Percentiles rank a stretch among this genome's conserved stretches.
phyloP scores from a whole-genome alignment of 106 monocot species.

The Apostasia shenzhenica region DNA sequence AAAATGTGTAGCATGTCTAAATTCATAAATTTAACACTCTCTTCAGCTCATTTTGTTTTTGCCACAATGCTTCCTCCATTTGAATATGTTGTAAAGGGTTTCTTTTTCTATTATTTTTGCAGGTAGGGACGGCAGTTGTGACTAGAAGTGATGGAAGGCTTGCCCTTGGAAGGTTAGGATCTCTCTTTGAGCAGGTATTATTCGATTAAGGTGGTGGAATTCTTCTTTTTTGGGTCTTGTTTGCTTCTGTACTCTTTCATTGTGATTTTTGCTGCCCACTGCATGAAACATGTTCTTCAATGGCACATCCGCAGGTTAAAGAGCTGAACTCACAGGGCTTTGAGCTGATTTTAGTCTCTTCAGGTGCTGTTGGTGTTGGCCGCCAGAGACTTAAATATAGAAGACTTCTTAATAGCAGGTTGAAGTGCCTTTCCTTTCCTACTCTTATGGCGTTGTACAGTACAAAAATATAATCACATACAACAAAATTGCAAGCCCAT shows the following conservation, averaged over 20 bases:
- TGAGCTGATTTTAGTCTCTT: conserved; percentile 76
- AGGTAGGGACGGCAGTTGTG: conserved; percentile 17
- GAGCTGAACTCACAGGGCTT: conserved; percentile 59
- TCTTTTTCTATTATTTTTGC: not conserved
- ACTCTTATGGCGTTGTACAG: too few species aligned
- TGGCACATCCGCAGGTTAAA: conserved; percentile 41
- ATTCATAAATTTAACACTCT: not conserved
- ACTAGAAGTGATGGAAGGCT: conserved; percentile 12
- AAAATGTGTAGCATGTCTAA: too few species aligned
- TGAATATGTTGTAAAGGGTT: not conserved
- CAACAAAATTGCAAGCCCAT: not conserved
- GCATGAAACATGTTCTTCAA: not conserved
- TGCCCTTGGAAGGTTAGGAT: conserved; percentile 12
- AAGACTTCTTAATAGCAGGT: conserved; percentile 81
- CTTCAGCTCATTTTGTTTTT: not conserved
- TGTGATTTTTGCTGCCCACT: not conserved
- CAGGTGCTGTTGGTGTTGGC: conserved; percentile 83
- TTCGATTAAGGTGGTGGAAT: not conserved
- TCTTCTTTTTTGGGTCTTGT: not conserved
- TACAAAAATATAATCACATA: not conserved
- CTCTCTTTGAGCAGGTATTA: conserved; percentile 14
- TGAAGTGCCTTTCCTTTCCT: not conserved
- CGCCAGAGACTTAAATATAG: conserved; percentile 81
- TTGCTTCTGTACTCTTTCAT: not conserved
- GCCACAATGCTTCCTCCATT: not conserved